Evolutionary conservation across 352 stramenopile species (phyloP).

Genomic region (Phytopythium chamaehyphon): DNA sequence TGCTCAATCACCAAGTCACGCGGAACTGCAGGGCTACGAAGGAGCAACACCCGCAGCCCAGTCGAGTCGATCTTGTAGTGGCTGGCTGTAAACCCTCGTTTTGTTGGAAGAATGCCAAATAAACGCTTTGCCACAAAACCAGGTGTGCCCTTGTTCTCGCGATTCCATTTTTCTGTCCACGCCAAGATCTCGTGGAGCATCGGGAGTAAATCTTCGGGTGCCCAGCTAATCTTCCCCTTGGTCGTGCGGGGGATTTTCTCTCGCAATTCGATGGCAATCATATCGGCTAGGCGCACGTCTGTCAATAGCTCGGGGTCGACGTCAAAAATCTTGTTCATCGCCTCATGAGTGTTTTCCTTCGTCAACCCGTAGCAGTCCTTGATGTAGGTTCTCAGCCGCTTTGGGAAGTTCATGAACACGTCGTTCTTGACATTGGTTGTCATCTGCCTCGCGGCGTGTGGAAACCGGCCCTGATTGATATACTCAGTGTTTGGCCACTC

Average conservation of each 20-base stretch:
- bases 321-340: conserved; percentile 6
- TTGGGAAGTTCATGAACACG: conserved; percentile 4
- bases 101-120: conserved; percentile 7
- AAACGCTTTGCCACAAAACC: conserved; percentile 1
- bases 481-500: background rate
- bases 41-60: background rate
- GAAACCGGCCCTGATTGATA: background rate
- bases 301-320: background rate
- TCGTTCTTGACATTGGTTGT: conserved; percentile 6
- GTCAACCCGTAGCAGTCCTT: background rate
- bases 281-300: background rate
- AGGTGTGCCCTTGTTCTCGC: background rate
- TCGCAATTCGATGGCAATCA: background rate
- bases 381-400: conserved; percentile 2
- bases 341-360: background rate
- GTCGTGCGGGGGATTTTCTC: background rate
- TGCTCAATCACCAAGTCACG: conserved; percentile 4
- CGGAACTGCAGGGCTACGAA: conserved; percentile 1
- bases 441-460: conserved; percentile 3
- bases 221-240: conserved; percentile 8
- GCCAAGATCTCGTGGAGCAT: conserved; percentile 7
- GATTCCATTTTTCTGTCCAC: conserved; percentile 3
- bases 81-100: conserved; percentile 3
- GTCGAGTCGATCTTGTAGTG: conserved; percentile 7
- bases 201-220: conserved; percentile 3